Conservation (phyloP, 805 yeast species). For the Kodamaea neixiangensis region DNA sequence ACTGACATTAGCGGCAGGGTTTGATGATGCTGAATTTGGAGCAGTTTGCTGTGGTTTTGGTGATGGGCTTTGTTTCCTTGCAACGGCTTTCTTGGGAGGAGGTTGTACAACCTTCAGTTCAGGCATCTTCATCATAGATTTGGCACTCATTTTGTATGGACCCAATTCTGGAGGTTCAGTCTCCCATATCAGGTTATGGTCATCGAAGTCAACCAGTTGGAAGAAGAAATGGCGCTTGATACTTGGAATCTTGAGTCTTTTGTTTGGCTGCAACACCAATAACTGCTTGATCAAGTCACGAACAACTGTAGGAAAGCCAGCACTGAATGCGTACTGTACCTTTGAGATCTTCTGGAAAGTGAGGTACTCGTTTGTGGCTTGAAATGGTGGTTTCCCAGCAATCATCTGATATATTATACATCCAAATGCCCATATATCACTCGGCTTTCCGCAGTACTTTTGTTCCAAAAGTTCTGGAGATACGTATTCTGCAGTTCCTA, state of each 20-base stretch:
- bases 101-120: slow-evolving; percentile 21
- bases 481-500: slow-evolving; percentile 84
- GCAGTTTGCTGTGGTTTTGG: neutral
- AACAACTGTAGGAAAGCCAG: slow-evolving; percentile 57
- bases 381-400: slow-evolving; percentile 75
- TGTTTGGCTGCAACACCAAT: slow-evolving; percentile 68
- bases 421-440: slow-evolving; percentile 65
- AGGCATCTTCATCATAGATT: slow-evolving; percentile 77
- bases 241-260: slow-evolving; percentile 56
- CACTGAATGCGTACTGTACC: slow-evolving; percentile 74
- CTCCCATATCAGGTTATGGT: slow-evolving; percentile 69
- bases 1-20: slow-evolving; percentile 2
- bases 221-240: slow-evolving; percentile 77
- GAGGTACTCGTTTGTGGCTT: slow-evolving; percentile 77
- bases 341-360: slow-evolving; percentile 83
- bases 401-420: slow-evolving; percentile 63
- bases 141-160: slow-evolving; percentile 74
- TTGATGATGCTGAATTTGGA: neutral
- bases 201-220: slow-evolving; percentile 62
- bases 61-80: slow-evolving; percentile 1
- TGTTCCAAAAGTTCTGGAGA: slow-evolving; percentile 78
- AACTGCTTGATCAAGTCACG: slow-evolving; percentile 68
- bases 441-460: slow-evolving; percentile 63
- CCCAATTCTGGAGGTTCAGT: slow-evolving; percentile 63
- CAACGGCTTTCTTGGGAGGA: slow-evolving; percentile 15